These are phyloP conservation scores for Escovopsis sp. DNA, from an alignment of 2,329 filamentous ascomycete genomes.

Conservation along the genomic window DNA sequence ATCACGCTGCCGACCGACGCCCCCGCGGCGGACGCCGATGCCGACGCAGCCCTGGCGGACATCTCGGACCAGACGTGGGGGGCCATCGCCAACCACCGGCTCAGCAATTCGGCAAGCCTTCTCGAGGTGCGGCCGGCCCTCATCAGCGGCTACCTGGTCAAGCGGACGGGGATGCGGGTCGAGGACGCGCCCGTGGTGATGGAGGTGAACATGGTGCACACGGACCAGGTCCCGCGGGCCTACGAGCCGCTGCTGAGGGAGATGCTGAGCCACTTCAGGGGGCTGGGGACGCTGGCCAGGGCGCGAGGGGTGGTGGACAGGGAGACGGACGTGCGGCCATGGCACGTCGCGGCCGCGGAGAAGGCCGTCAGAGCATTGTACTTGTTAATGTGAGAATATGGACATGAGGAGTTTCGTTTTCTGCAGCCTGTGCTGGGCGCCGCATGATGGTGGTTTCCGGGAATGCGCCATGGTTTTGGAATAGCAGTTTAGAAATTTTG, in stretches of 20 bases:
- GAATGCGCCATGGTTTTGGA: too few species aligned
- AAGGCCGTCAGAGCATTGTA: slow-evolving; percentile 53
- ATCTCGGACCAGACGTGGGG: slow-evolving; percentile 64
- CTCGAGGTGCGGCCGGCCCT: slow-evolving; percentile 42
- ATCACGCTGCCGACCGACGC: slow-evolving; percentile 33
- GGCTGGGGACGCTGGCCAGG: slow-evolving; percentile 52
- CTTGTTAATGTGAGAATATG: slow-evolving; percentile 39
- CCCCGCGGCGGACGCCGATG: slow-evolving; percentile 25
- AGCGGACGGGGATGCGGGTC: slow-evolving; percentile 38
- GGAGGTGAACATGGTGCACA: slow-evolving; percentile 49
- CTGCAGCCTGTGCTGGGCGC: too few species aligned
- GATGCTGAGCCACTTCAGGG: slow-evolving; percentile 53
- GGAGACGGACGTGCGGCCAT: slow-evolving; percentile 51
- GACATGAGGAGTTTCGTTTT: too few species aligned
- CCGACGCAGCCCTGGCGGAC: slow-evolving; percentile 56
- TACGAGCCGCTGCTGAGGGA: slow-evolving; percentile 56
- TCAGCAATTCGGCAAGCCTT: slow-evolving; percentile 43
- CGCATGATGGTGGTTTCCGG: too few species aligned
- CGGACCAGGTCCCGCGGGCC: slow-evolving; percentile 33
- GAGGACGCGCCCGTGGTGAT: slow-evolving; percentile 47
- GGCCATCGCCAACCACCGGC: slow-evolving; percentile 50
- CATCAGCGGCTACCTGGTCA: slow-evolving; percentile 51
- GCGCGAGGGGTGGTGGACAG: slow-evolving; percentile 47
- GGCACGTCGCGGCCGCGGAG: slow-evolving; percentile 61
- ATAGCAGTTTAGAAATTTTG: too few species aligned